A percentile compares a stretch with the other conserved stretches of the same genome.
Conservation (phyloP, 768 basidiomycete genomes). For the Trametes maxima region DNA sequence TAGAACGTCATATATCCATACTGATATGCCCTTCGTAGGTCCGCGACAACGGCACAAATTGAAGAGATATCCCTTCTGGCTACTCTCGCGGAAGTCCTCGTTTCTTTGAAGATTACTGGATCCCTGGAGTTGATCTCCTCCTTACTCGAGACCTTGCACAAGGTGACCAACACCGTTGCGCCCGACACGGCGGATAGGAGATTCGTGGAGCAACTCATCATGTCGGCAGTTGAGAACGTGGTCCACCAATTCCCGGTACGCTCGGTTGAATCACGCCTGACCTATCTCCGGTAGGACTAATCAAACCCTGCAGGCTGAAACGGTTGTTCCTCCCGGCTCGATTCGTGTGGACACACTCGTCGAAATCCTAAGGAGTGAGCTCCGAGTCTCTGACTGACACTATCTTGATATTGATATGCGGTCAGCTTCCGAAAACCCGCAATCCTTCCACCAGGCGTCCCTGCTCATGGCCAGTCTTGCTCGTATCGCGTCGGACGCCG, state of each 20-base stretch:
- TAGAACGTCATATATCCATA: not conserved
- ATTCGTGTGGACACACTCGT: constrained; percentile 85
- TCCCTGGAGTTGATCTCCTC: constrained; percentile 71
- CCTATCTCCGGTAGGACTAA: not conserved
- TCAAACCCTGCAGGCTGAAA: constrained; percentile 46
- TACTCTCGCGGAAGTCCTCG: constrained; percentile 71
- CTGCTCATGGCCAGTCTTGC: constrained; percentile 85
- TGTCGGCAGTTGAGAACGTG: constrained; percentile 75
- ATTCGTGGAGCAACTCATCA: constrained; percentile 82
- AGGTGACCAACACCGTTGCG: constrained; percentile 58
- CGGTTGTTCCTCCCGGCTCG: constrained; percentile 54
- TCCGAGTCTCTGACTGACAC: constrained; percentile 6
- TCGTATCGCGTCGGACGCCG: constrained; percentile 83
- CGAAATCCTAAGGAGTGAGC: constrained; percentile 78
- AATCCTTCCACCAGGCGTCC: constrained; percentile 92
- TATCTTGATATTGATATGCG: not conserved
- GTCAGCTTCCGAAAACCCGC: constrained; percentile 85
- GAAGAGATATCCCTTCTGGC: constrained; percentile 51
- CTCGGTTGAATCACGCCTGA: not conserved
- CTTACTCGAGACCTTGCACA: constrained; percentile 73
- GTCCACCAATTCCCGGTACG: constrained; percentile 59
- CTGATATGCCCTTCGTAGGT: not conserved
- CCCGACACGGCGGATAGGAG: constrained; percentile 63
- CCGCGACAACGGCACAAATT: constrained; percentile 35
- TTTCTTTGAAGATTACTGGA: constrained; percentile 62